Base-by-base conservation (phyloP, 306 rosid species). In the Quercus agrifolia region DNA sequence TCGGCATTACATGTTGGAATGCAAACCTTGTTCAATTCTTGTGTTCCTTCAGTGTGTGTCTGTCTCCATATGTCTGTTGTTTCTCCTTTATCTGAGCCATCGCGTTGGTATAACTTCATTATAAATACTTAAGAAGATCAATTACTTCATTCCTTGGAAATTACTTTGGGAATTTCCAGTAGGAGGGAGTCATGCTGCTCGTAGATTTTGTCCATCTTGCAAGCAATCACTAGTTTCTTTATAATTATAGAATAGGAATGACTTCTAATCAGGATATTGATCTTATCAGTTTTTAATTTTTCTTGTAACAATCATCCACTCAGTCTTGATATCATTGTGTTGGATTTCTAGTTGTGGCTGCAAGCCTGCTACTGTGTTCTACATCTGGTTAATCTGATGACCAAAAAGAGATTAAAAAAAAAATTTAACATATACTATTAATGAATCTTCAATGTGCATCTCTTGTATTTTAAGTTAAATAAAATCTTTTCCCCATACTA, bases 391-490 rank as follows among this genome's bases (percentile, higher is more conserved):
- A 58, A 20, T 58, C 66, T 58, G 15, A 58, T 21, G 66, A 13
- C 66, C 12, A 58, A 58, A 58, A 21, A 8, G 23, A 21, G 28
- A 21, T 58, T n/a, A 21, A 21, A 21, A 21, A 21, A 21, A 20
- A 21, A 21, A 23, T 10, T 27, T 11, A 21, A 21, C 21, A 21
- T 9, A 58, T 7, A 58, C 66, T 10, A 9, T 20, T 58, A 52
- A 46, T 31, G 25, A 31, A 61, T 28, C 38, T 30, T 77, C 41
- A 54, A 17, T 55, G 38, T 33, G 67, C 23, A 77, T 21, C 11
- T 54, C 54, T 8, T 31, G 56, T 77, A 8, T 73, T 73, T 79
- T 23, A 58, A 58, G 74, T 64, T 64, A 66, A 78, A 70, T 74
- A 70, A 64, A 20, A 56, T 69, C 12, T 69, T 35, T 23, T 73